A percentile compares a stretch with the other conserved stretches of the same genome.
These are phyloP conservation scores for Rhodomyrtus psidioides DNA, from an alignment of 441 rosid species.

Conservation along the genomic window DNA sequence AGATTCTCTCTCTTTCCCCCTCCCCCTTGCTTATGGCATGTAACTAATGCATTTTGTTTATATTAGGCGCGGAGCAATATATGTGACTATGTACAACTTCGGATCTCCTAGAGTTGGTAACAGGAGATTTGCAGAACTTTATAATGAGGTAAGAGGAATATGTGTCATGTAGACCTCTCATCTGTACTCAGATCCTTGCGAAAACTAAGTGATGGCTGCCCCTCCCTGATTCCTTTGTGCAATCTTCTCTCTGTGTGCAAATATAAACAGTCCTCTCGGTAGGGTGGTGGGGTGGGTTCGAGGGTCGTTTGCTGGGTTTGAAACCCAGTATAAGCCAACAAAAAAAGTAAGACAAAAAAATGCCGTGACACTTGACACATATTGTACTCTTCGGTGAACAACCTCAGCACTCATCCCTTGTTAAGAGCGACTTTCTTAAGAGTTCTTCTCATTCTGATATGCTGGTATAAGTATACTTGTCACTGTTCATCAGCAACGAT, in stretches of 20 bases:
- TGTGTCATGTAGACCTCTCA: neutral
- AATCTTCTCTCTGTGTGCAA: neutral
- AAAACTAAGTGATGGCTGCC: neutral
- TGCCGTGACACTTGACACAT: neutral
- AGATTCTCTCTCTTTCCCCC: neutral
- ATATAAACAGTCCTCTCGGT: neutral
- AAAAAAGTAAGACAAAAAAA: neutral
- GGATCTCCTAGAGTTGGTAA: slow-evolving; percentile 99
- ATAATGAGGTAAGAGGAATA: slow-evolving; percentile 55
- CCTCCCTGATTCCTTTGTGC: neutral
- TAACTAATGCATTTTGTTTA: neutral
- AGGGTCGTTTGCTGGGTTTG: neutral
- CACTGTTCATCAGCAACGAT: too few species aligned
- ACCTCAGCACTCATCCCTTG: neutral
- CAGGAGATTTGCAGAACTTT: slow-evolving; percentile 74
- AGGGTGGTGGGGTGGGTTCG: neutral
- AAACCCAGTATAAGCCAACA: neutral
- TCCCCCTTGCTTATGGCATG: neutral
- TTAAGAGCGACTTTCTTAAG: neutral
- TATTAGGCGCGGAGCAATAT: slow-evolving; percentile 59
- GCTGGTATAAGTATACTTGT: neutral
- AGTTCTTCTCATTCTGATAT: neutral
- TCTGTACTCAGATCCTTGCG: neutral
- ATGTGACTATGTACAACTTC: slow-evolving; percentile 85
- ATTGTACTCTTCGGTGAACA: neutral